Evolutionary conservation across 202 grass and related monocot species (phyloP), one percentile per base, ranked within the genome.

Genomic region (Panicum hallii): DNA sequence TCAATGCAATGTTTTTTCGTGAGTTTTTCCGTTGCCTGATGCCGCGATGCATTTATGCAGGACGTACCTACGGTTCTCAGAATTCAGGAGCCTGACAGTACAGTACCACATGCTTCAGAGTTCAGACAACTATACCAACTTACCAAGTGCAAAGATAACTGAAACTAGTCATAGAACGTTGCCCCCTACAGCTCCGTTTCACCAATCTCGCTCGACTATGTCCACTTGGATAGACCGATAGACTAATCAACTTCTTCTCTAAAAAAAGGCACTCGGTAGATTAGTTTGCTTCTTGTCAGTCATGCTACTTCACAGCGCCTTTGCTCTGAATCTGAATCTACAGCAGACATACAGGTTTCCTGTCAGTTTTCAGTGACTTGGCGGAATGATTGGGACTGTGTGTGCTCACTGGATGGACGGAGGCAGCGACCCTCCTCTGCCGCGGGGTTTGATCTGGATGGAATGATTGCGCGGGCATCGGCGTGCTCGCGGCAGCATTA

Each of bases 401-500:
- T 40, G 30, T 32, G 69, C 22, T 41, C 26, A 55, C 22, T 34
- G 28, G 64, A 77, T 34, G 63, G 17, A 41, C 11, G 32, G 5
- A 55, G 28, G 1, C 66, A 7, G 19, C 49, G 44, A n/a, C 30
- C 61, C 19, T 23, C 70, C 70, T 14, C 49, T 60, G 63, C 36
- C 9, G 47, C 19, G 74, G 19, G 20, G 55, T 56, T 84, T 55
- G 89, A 75, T 75, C 74, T 63, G 46, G 30, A 72, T 45, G 66
- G 63, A 75, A 90, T 87, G 85, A 91, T 91, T 76, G 77, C 71
- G n/a, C 70, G 75, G 80, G 63, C 85, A 22, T 87, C 76, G 63
- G 89, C 85, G 81, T 91, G 85, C 89, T 84, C 85, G 76, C 26
- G 61, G 56, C 76, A 83, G 13, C 70, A 81, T 84, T 91, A 84